These are phyloP conservation scores for Hanseniaspora clermontiae DNA, from an alignment of 805 yeast species.

Conservation along the genomic window DNA sequence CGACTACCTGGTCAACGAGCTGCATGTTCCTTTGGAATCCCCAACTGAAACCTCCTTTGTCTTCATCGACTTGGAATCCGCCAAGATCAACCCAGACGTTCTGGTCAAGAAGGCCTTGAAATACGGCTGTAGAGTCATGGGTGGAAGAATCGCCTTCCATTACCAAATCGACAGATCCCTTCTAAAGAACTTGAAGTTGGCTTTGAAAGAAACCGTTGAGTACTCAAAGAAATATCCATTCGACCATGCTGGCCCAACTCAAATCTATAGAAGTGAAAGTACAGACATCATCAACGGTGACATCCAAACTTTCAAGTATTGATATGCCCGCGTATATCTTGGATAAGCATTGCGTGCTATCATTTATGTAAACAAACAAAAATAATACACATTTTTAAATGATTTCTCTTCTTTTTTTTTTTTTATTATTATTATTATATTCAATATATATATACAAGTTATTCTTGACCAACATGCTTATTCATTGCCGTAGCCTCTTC, in stretches of 20 bases:
- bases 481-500: constrained; percentile 10
- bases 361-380: too few species aligned
- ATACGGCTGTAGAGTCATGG: constrained; percentile 51
- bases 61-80: constrained; percentile 47
- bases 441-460: constrained; percentile 6
- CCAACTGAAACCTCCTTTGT: constrained; percentile 82
- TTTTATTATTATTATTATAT: too few species aligned
- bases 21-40: constrained; percentile 48
- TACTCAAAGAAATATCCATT: constrained; percentile 44
- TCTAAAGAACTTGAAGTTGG: constrained; percentile 43
- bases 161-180: constrained; percentile 48
- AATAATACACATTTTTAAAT: neutral
- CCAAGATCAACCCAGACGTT: constrained; percentile 44
- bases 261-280: constrained; percentile 33
- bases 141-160: constrained; percentile 72
- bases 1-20: constrained; percentile 34
- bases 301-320: constrained; percentile 27
- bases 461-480: neutral
- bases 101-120: constrained; percentile 43
- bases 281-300: constrained; percentile 27
- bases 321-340: neutral
- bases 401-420: neutral
- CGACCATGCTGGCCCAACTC: constrained; percentile 36
- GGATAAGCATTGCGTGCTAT: too few species aligned
- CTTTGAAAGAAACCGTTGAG: constrained; percentile 44